Evolutionary conservation across 2,329 filamentous ascomycete genomes (phyloP), one percentile per base, ranked within the genome.

Genomic region (Boeremia lycopersici): DNA sequence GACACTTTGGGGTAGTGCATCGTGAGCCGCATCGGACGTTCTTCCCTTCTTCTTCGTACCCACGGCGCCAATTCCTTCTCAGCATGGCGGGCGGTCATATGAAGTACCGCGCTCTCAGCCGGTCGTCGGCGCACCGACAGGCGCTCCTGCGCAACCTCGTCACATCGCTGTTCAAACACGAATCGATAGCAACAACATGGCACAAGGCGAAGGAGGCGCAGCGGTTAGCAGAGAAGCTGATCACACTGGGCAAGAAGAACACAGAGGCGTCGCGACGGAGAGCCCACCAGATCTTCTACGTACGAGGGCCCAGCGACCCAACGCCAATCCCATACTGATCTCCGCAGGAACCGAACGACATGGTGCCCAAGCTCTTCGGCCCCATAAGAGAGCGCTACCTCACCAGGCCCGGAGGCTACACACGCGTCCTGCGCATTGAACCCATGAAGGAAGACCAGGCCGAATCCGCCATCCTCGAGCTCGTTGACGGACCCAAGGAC

Each of bases 161-260:
- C 74, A 96, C 93, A 64, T 95, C 93, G 49, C 89, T 99, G 64
- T 89, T 99, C 79, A 84, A 90, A 77, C 87, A 96, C 77, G 95
- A 99, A 81, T 87, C 91, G 60, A 96, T 99, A 79, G 87, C 89
- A 61, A 99, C 95, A 45, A 96, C 95, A 78, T 97, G 90, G 84
- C 88, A 89, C 74, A 98, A 98, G 79, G 95, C 95, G 42, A 99
- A 98, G 79, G 95, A 99, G 80, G 90, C 95, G 17, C 95, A 99
- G 79, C 85, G 90, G 38, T 76, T 98, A 65, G 95, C 93, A 7
- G 95, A 99, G 74, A 96, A 96, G 81, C 82, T 98, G 64, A 93
- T 99, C 69, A 97, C 93, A 4, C 77, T 96, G 67, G 93, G 90
- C 17, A 99, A 98, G 84, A 89, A 88, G 79, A 91, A 97, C 75